A percentile compares a stretch with the other conserved stretches of the same genome.
Conservation (phyloP, 495 filamentous ascomycete genomes). For the Opeltia flavorubescens region DNA sequence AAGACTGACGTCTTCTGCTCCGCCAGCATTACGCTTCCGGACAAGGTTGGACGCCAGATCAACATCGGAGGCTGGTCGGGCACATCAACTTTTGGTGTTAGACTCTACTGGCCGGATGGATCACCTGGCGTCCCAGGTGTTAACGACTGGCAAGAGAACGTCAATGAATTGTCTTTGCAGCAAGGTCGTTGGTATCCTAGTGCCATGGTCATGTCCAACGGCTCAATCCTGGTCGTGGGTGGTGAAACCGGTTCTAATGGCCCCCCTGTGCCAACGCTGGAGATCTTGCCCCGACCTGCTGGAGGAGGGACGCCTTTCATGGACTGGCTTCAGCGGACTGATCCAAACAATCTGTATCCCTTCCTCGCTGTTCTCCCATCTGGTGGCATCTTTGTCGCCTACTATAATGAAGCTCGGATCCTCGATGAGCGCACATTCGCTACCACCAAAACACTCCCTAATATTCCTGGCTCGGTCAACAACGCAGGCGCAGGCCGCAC, state of each 20-base stretch:
- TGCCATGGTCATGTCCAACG: slow-evolving; percentile 52
- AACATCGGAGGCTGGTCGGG: slow-evolving; percentile 53
- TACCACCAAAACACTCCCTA: slow-evolving; percentile 39
- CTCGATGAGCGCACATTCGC: slow-evolving; percentile 41
- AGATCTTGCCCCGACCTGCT: slow-evolving; percentile 36
- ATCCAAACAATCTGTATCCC: slow-evolving; percentile 52
- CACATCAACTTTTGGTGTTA: slow-evolving; percentile 46
- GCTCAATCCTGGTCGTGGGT: slow-evolving; percentile 49
- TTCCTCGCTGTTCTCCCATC: slow-evolving; percentile 41
- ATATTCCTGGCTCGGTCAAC: slow-evolving; percentile 45
- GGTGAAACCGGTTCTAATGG: slow-evolving; percentile 50
- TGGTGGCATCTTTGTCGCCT: slow-evolving; percentile 47
- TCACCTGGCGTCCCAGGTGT: slow-evolving; percentile 12
- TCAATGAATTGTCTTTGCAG: slow-evolving; percentile 38
- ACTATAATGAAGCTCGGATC: slow-evolving; percentile 53
- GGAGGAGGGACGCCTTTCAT: background rate
- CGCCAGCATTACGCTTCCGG: slow-evolving; percentile 44
- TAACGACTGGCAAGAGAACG: slow-evolving; percentile 56
- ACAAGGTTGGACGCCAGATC: slow-evolving; percentile 47
- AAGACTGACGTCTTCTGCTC: slow-evolving; percentile 55
- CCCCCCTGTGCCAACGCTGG: slow-evolving; percentile 41
- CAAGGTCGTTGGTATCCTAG: slow-evolving; percentile 52
- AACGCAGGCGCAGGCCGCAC: slow-evolving; percentile 42
- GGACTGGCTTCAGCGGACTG: slow-evolving; percentile 7
- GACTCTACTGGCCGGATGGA: slow-evolving; percentile 50